These are phyloP conservation scores for Reutealis trisperma DNA, from an alignment of 345 rosid genomes.

Conservation along the genomic window DNA sequence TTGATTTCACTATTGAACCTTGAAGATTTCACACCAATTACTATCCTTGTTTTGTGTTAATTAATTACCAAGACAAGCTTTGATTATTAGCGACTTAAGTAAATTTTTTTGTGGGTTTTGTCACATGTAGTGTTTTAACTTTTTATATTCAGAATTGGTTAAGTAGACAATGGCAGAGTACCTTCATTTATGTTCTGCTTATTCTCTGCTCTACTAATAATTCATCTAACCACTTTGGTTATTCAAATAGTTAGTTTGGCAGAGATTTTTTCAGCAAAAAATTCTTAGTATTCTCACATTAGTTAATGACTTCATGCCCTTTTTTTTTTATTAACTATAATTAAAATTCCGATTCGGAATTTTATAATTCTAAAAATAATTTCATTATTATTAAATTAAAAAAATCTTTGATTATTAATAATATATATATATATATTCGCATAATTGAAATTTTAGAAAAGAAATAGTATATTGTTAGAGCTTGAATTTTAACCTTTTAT, in stretches of 20 bases:
- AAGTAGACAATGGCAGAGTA: constrained; percentile 2
- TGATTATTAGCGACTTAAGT: too few species aligned
- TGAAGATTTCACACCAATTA: neutral
- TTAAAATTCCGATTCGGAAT: too few species aligned
- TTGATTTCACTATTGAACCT: neutral
- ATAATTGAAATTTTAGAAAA: too few species aligned
- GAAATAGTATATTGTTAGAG: too few species aligned
- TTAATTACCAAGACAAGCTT: neutral
- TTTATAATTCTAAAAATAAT: too few species aligned
- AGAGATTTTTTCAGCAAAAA: neutral
- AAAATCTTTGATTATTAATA: too few species aligned
- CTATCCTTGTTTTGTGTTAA: neutral
- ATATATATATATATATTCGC: too few species aligned
- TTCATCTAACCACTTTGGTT: neutral
- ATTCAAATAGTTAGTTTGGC: constrained; percentile 1
- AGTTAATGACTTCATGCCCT: too few species aligned
- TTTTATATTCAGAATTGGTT: neutral
- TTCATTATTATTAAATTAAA: too few species aligned
- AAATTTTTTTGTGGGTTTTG: neutral
- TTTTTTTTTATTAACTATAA: too few species aligned
- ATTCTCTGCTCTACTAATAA: constrained; percentile 11
- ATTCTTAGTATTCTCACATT: too few species aligned
- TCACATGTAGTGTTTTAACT: neutral
- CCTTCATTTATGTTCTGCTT: constrained; percentile 7
- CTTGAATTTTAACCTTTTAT: too few species aligned